phyloP scores from a whole-genome alignment of 2,329 filamentous ascomycete genomes.

The Delphinella strobiligena region DNA sequence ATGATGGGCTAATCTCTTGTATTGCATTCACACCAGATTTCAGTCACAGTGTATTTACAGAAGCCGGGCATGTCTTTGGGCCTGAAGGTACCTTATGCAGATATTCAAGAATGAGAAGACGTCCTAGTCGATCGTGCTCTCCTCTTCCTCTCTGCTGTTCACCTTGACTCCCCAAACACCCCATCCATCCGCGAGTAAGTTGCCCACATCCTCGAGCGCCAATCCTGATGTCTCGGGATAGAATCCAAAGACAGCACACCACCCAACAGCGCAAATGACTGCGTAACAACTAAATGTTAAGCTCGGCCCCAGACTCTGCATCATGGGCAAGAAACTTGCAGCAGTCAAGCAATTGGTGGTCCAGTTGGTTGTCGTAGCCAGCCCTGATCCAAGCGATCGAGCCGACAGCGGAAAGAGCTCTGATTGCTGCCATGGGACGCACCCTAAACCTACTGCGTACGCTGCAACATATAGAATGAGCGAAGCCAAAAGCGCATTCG shows the following conservation, averaged over 20 bases:
- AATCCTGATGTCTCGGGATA: constrained; percentile 81
- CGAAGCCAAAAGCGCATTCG: constrained; percentile 53
- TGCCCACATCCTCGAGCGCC: constrained; percentile 66
- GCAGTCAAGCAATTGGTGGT: constrained; percentile 75
- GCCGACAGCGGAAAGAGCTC: constrained; percentile 71
- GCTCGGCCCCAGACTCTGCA: constrained; percentile 59
- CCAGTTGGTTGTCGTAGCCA: constrained; percentile 80
- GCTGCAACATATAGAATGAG: constrained; percentile 75
- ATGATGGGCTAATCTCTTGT: too few species aligned
- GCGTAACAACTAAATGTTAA: constrained; percentile 80
- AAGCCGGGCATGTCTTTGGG: too few species aligned
- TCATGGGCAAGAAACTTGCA: constrained; percentile 76
- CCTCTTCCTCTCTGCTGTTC: neutral
- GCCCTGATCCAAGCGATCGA: constrained; percentile 57
- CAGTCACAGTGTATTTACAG: too few species aligned
- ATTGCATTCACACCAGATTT: too few species aligned
- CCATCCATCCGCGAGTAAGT: constrained; percentile 59
- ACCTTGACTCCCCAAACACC: constrained; percentile 37
- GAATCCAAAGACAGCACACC: constrained; percentile 54
- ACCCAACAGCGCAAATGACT: constrained; percentile 54
- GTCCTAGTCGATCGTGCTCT: too few species aligned
- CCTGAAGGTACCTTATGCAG: too few species aligned
- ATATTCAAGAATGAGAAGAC: too few species aligned
- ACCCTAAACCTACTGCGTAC: constrained; percentile 80
- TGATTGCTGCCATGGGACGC: constrained; percentile 92